Evolutionary conservation across 2,329 filamentous ascomycete genomes (phyloP), one percentile per base, ranked within the genome.

Genomic region (Monosporascus cannonballus): DNA sequence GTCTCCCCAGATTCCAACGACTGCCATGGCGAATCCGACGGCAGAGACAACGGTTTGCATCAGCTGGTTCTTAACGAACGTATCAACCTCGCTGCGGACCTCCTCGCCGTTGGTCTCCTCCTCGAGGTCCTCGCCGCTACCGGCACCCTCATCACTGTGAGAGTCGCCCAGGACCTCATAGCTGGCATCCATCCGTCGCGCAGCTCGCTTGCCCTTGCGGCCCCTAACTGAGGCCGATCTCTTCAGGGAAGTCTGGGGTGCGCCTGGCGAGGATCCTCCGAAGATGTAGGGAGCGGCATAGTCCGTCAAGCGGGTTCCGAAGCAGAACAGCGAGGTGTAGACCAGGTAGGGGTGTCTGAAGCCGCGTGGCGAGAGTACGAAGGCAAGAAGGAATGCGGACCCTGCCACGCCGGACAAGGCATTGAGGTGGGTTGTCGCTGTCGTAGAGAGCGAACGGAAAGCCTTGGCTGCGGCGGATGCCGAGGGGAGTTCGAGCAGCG

Each of bases 311-410:
- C 79, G 78, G 45, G 88, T 83, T 39, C 88, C 73, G 39, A 79
- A 75, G 44, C 85, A 81, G 53, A 91, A 79, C 25, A 90, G 72
- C 3, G 85, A 84, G 15, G 90, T 90, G 84, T 94, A 96, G 54
- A 96, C 72, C 25, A 96, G 84, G 68, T 96, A 97, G 0, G 93
- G 93, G 68, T 97, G 93, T 67, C 87, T 85, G 61, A 82, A 79
- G 52, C 84, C 80, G 25, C 83, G 79, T 0, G 91, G 88, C 2
- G 91, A 93, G 59, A 95, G 75, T 45, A 79, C 69, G 71, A 87
- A 96, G 57, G 91, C 89, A 59, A 93, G 80, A 61, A 90, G 74
- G 64, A 96, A 85, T 30, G 89, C 84, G 50, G 81, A 75, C 51
- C 84, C 81, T 50, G 90, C 85, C 61, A 95, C 71, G 59, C 82